Evolutionary conservation across 2,329 filamentous ascomycete genomes (phyloP), one percentile per base, ranked within the genome.

Genomic region (Rosellinia necatrix): DNA sequence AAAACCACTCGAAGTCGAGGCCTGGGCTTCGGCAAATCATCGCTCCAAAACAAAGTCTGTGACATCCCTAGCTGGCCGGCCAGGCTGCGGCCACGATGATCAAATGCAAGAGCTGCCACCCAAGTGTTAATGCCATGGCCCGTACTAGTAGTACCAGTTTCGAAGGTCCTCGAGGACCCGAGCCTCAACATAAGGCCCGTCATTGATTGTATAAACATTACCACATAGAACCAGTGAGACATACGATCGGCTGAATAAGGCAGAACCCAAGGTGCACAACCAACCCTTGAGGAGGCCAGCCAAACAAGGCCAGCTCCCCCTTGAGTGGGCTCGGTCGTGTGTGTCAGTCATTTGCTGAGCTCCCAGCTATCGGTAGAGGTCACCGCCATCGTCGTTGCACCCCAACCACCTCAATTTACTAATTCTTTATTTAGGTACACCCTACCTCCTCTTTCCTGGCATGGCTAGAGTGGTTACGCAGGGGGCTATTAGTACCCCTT

Each of bases 61-160:
- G 49, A 25, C 24, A 15, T 22, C 19, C 29, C 34, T 49, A 37
- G 53, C 42, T 44, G 58, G 56, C 44, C 48, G 32, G 42, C 19
- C 38, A 12, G 34, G 46, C 53, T 49, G 58, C 55, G 48, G 22
- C 54, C 54, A 44, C 17, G n/a, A 38, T 17, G 50, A 38, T 35
- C 25, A 46, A 35, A 15, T 40, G 44, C 24, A 35, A 50, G 40
- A 46, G 21, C 42, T 42, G 22, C 13, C 15, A 25, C 42, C 32
- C 24, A 30, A 38, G 6, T 13, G 13, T 22, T 21, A 22, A 48
- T 35, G 17, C 21, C 21, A 32, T 27, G 9, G 38, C n/a, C 27
- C 49, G 27, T 19, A 29, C 15, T 38, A 32, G 34, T 30, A 30
- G 32, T 38, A 22, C 7, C 19, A 29, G 27, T 41, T n/a, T 22